phyloP scores from a whole-genome alignment of 2,329 filamentous ascomycete species.

The Hymenoscyphus scutula region DNA sequence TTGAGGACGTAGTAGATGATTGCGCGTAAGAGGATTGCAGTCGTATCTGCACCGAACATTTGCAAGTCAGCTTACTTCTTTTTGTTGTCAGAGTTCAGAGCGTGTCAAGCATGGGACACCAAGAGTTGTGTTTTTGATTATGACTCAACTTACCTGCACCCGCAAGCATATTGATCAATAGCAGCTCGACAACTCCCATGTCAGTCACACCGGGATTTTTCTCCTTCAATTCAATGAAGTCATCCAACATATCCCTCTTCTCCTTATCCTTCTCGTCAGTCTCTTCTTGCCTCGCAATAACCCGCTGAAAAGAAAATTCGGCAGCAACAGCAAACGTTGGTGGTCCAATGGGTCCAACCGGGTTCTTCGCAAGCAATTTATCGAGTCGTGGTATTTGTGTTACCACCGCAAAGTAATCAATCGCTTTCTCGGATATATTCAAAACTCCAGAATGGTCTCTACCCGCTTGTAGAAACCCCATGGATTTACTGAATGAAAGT shows the following conservation, averaged over 20 bases:
- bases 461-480: constrained; percentile 40
- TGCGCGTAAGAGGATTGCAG: constrained; percentile 35
- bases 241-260: constrained; percentile 31
- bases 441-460: constrained; percentile 39
- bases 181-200: not conserved
- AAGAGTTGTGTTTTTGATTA: too few species aligned
- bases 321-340: constrained; percentile 19
- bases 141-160: constrained; percentile 40
- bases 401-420: constrained; percentile 22
- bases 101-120: too few species aligned
- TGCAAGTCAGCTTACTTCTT: too few species aligned
- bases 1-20: constrained; percentile 41
- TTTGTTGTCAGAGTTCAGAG: too few species aligned
- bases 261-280: not conserved
- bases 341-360: constrained; percentile 15
- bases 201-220: not conserved
- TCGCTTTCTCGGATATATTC: constrained; percentile 23
- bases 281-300: constrained; percentile 12
- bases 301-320: constrained; percentile 17
- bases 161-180: constrained; percentile 22
- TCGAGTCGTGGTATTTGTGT: constrained; percentile 27
- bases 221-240: constrained; percentile 26
- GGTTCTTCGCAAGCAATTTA: constrained; percentile 26
- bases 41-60: constrained; percentile 40
- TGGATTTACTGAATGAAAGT: constrained; percentile 40